Conservation (phyloP, 169 alveolate genomes). For the Eimeria tenella region DNA sequence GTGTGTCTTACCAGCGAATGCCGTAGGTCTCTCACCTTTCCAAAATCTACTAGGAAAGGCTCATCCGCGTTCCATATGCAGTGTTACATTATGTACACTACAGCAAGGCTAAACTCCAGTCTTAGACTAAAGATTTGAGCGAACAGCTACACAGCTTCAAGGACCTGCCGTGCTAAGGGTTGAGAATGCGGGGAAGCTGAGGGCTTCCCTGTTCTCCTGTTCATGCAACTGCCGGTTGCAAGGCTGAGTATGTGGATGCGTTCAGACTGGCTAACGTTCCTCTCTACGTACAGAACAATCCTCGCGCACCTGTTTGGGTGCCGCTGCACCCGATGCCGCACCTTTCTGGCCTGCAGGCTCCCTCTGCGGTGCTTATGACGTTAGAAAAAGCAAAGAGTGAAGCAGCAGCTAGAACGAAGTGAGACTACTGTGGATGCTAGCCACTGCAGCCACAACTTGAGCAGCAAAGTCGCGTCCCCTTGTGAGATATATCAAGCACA, state of each 20-base stretch:
- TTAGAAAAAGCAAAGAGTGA: constrained; percentile 86
- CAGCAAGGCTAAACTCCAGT: too few species aligned
- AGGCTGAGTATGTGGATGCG: not conserved
- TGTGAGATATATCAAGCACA: not conserved
- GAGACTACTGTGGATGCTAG: constrained; percentile 3
- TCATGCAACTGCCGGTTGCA: not conserved
- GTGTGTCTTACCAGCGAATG: constrained; percentile 85
- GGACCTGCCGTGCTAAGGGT: too few species aligned
- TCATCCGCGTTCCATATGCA: too few species aligned
- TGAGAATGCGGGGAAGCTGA: too few species aligned
- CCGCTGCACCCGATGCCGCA: constrained; percentile 86
- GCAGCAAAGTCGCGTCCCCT: not conserved
- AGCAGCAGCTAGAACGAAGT: constrained; percentile 85
- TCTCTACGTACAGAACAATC: constrained; percentile 84
- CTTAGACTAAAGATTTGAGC: too few species aligned
- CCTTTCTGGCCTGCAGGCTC: constrained; percentile 73
- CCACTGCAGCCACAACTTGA: not conserved
- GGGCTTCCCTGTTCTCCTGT: too few species aligned
- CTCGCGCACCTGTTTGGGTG: constrained; percentile 90
- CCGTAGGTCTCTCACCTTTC: constrained; percentile 24
- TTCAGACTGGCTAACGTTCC: constrained; percentile 86
- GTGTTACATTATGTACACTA: too few species aligned
- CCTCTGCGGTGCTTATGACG: constrained; percentile 82
- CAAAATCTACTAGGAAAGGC: too few species aligned
- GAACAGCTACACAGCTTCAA: too few species aligned